Evolutionary conservation across 164 flowering plant species (phyloP).

Genomic region (Stephania cephalantha): DNA sequence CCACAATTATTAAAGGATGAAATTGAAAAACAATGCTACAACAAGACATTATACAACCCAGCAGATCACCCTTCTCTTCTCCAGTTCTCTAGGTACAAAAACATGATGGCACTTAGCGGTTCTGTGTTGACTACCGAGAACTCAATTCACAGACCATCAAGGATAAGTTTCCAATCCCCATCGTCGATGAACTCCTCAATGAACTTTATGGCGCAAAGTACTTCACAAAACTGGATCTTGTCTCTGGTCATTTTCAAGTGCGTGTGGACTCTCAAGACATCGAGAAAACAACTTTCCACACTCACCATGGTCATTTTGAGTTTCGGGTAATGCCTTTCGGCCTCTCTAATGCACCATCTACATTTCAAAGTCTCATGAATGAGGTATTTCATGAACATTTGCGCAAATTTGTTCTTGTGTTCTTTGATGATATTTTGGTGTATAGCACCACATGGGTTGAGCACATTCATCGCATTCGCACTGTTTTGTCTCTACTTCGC

Average conservation of each 20-base stretch:
- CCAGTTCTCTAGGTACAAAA: background rate
- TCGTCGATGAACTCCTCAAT: background rate
- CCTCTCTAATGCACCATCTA: constrained; percentile 4
- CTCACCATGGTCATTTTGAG: background rate
- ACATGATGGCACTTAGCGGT: background rate
- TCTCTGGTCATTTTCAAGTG: background rate
- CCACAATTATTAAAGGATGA: too few relatives aligned
- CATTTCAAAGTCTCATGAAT: constrained; percentile 7
- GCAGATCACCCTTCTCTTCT: background rate
- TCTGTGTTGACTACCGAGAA: background rate
- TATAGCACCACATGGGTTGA: background rate
- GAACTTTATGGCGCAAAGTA: background rate
- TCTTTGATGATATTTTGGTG: background rate
- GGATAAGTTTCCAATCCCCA: background rate
- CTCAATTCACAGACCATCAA: background rate
- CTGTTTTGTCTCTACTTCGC: too few relatives aligned
- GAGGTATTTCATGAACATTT: constrained; percentile 3
- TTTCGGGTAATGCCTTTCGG: constrained; percentile 8
- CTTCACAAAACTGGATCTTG: background rate
- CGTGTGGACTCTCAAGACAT: background rate
- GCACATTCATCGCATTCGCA: background rate
- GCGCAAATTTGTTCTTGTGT: background rate
- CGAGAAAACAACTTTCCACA: background rate
- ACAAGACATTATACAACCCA: background rate
- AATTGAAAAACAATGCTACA: too few relatives aligned